Evolutionary conservation across 2,329 filamentous ascomycete genomes (phyloP).

Genomic region (Ophiobolus disseminans): DNA sequence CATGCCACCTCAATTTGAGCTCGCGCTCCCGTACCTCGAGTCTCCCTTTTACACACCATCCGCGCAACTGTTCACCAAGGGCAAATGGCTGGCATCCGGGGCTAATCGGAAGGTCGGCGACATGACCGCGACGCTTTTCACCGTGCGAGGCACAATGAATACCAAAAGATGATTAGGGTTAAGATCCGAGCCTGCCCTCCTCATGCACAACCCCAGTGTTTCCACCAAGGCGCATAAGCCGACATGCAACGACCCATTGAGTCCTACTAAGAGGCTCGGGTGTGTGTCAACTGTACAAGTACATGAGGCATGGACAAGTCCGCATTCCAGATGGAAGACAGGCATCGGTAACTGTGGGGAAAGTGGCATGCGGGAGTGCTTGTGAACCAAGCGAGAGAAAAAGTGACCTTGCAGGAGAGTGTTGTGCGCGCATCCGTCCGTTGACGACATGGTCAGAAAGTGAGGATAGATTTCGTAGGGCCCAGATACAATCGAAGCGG

Average conservation of each 20-base stretch:
- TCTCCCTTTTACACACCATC: conserved; percentile 48
- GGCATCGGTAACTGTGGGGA: conserved; percentile 79
- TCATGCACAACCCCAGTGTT: conserved; percentile 47
- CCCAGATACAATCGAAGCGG: conserved; percentile 21
- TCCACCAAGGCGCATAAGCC: conserved; percentile 46
- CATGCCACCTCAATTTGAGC: conserved; percentile 69
- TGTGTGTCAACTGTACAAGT: conserved; percentile 56
- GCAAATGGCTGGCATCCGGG: conserved; percentile 30
- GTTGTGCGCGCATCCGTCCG: conserved; percentile 32
- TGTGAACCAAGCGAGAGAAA: conserved; percentile 46
- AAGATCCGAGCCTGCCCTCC: conserved; percentile 84
- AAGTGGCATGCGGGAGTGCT: conserved; percentile 69
- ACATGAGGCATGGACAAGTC: conserved; percentile 52
- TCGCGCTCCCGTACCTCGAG: conserved; percentile 54
- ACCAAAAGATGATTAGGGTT: conserved; percentile 91
- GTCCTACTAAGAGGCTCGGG: conserved; percentile 67
- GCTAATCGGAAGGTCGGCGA: conserved; percentile 73
- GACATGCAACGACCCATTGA: conserved; percentile 57
- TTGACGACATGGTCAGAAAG: conserved; percentile 37
- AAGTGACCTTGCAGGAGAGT: conserved; percentile 25
- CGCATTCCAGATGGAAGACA: conserved; percentile 70
- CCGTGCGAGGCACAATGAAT: conserved; percentile 59
- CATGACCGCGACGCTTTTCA: conserved; percentile 56
- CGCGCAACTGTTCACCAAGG: conserved; percentile 25
- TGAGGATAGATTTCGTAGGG: conserved; percentile 1